Evolutionary conservation across 495 filamentous ascomycete species (phyloP).

Genomic region (Antarctomyces pellizariae): DNA sequence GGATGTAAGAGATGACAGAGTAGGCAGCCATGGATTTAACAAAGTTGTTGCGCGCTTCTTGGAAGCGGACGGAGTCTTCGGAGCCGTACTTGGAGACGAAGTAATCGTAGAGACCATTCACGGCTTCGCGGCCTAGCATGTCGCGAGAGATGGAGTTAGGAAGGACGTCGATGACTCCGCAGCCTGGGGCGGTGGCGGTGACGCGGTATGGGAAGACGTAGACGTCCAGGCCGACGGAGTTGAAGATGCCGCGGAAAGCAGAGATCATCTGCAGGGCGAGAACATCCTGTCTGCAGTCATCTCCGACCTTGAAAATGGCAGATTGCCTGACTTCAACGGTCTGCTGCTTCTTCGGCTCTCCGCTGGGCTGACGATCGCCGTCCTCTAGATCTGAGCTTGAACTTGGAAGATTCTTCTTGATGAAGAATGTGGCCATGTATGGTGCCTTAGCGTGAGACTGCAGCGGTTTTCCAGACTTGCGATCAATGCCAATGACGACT

Average conservation of each 20-base stretch:
- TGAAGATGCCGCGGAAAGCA: constrained; percentile 89
- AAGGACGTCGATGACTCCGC: constrained; percentile 92
- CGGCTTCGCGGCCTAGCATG: constrained; percentile 93
- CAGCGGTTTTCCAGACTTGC: constrained; percentile 88
- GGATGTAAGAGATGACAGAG: constrained; percentile 85
- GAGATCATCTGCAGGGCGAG: constrained; percentile 94
- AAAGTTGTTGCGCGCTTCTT: constrained; percentile 89
- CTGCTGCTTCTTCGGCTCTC: constrained; percentile 6
- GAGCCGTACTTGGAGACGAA: constrained; percentile 93
- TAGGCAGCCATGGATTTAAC: constrained; percentile 99
- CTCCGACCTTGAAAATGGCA: constrained; percentile 98
- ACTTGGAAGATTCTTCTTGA: constrained; percentile 74
- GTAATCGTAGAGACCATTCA: constrained; percentile 95
- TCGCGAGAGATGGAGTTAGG: constrained; percentile 95
- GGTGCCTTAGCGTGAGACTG: constrained; percentile 96
- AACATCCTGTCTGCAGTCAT: constrained; percentile 95
- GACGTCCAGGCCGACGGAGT: constrained; percentile 79
- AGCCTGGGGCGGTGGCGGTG: constrained; percentile 93
- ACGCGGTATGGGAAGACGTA: constrained; percentile 95
- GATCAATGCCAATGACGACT: constrained; percentile 89
- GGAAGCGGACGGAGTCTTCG: constrained; percentile 81
- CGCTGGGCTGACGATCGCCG: constrained; percentile 20
- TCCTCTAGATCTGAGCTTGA: constrained; percentile 22
- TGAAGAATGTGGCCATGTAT: constrained; percentile 95
- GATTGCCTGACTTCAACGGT: constrained; percentile 93